Evolutionary conservation across 1,284 basidiomycete species (phyloP).

Genomic region (Amanita bisporigera): DNA sequence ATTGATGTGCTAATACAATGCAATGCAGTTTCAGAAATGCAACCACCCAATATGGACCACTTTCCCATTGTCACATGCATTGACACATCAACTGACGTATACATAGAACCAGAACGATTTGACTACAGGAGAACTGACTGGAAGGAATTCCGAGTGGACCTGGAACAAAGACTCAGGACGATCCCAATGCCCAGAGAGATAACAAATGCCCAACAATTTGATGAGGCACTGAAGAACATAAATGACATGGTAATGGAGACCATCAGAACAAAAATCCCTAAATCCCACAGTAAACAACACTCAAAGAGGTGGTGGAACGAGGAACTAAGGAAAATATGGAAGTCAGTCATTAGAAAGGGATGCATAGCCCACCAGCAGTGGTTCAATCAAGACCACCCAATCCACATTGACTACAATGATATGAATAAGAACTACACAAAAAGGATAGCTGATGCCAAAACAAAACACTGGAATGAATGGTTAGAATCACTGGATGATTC

Average conservation of each 20-base stretch:
- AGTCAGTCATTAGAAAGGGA: slow-evolving; percentile 7
- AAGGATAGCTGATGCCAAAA: slow-evolving; percentile 34
- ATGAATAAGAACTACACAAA: slow-evolving; percentile 31
- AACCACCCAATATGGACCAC: slow-evolving; percentile 35
- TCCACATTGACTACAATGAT: slow-evolving; percentile 22
- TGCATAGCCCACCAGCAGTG: background rate
- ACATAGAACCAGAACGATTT: background rate
- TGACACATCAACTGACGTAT: slow-evolving; percentile 9
- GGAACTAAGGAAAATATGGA: background rate
- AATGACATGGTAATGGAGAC: background rate
- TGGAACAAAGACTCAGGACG: background rate
- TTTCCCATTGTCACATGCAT: slow-evolving; percentile 29
- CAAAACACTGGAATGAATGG: slow-evolving; percentile 42
- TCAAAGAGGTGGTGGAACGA: background rate
- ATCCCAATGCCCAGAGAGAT: slow-evolving; percentile 17
- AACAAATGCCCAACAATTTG: slow-evolving; percentile 4
- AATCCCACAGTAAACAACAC: background rate
- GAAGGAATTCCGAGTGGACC: slow-evolving; percentile 5
- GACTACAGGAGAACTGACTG: slow-evolving; percentile 26
- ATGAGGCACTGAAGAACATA: background rate
- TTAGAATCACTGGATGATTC: slow-evolving; percentile 31
- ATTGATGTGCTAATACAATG: slow-evolving; percentile 22
- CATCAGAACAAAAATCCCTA: background rate
- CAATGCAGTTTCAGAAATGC: slow-evolving; percentile 13
- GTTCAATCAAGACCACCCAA: slow-evolving; percentile 17